Conservation (phyloP, 129 eudicot genomes). For the Pseudognaphalium luteoalbum region DNA sequence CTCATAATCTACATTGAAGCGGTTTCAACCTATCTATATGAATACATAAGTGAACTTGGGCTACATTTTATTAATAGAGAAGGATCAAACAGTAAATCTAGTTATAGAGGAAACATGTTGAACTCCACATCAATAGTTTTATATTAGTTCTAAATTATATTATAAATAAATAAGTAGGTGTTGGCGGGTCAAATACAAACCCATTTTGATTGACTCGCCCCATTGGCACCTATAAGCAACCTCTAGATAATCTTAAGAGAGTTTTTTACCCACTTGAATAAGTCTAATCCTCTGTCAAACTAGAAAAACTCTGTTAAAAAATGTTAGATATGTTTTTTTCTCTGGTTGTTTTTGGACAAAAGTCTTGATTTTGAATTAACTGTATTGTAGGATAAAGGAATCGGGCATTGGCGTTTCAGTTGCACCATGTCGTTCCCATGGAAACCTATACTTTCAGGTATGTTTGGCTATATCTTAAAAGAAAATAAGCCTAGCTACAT, state of each 20-base stretch:
- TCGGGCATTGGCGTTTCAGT: conserved; percentile 98
- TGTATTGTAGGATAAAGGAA: conserved; percentile 63
- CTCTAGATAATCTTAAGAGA: neutral
- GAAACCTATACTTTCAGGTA: conserved; percentile 98
- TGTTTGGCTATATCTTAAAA: neutral
- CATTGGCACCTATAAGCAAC: neutral
- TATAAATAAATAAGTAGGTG: too few species aligned
- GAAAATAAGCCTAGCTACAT: neutral
- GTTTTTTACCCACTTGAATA: neutral
- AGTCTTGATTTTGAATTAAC: conserved; percentile 7
- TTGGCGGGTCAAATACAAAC: neutral
- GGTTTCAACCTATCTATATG: neutral
- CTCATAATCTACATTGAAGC: neutral
- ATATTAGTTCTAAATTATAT: too few species aligned
- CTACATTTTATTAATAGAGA: too few species aligned
- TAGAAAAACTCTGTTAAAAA: neutral
- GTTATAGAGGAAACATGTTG: too few species aligned
- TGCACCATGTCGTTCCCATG: conserved; percentile 93
- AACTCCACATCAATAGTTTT: too few species aligned
- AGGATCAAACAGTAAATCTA: too few species aligned
- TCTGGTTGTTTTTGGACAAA: conserved; percentile 2
- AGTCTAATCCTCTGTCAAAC: neutral
- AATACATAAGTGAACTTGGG: neutral
- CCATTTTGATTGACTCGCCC: neutral
- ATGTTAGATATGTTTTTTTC: neutral